Evolutionary conservation across 495 filamentous ascomycete genomes (phyloP), one percentile per base, ranked within the genome.

Genomic region (Trichoderma reesei): DNA sequence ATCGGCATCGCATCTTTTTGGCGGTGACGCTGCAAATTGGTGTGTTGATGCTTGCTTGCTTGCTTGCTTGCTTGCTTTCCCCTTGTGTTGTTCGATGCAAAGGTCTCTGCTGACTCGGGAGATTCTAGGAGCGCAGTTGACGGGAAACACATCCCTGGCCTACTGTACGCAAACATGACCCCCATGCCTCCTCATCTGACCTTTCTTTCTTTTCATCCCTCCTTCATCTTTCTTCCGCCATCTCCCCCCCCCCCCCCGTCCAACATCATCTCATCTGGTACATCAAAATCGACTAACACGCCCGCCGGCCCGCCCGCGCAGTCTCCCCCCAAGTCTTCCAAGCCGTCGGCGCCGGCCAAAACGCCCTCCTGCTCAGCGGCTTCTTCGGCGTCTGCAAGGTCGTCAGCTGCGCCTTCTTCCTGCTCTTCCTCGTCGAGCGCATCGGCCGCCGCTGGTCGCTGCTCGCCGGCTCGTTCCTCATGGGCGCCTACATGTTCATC

Each of bases 361-460:
- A 73, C 41, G 70, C 73, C 63, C 76, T 76, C 31, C 67, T 83
- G 13, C 74, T 80, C 46, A 79, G 75, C 11, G 77, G 79, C 10
- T 78, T 81, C 68, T 83, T 82, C 60, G 77, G 76, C 26, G 64
- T 79, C 9, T 76, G 78, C 39, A 82, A 83, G 65, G 75, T 80
- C 8, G 69, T 77, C 5, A 76, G 62, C 68, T 79, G 70, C 69
- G 72, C 59, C 66, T 77, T 62, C 66, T 76, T 75, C 61, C 68
- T 77, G n/a, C 68, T 72, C 9, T 72, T 74, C 65, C 68, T 79
- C 9, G 70, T 75, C 6, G 76, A 78, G 62, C 69, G 73, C 26
- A 67, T 78, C 41, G 69, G 72, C 56, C 75, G 77, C 39, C 73
- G 76, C 2, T 63, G 69, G 13, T 71, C 73, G 0, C 69, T 79